These are phyloP conservation scores for Flaveria robusta DNA, from an alignment of 129 eudicot genomes.

Conservation along the genomic window DNA sequence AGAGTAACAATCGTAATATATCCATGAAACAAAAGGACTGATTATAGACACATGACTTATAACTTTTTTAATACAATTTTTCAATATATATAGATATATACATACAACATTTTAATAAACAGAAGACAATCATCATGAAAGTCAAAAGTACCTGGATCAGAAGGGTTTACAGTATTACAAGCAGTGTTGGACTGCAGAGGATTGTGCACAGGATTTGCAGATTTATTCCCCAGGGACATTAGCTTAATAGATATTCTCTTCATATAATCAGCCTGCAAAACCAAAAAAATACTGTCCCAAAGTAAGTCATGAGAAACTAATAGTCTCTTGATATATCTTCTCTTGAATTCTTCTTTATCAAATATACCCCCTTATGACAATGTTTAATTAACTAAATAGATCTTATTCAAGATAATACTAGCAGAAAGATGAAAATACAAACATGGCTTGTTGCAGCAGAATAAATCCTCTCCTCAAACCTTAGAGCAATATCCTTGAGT, in stretches of 20 bases:
- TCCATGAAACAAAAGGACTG: background rate
- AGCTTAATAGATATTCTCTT: conserved; percentile 74
- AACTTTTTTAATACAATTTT: too few relatives aligned
- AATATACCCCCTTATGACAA: background rate
- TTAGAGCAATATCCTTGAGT: conserved; percentile 56
- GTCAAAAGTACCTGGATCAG: conserved; percentile 73
- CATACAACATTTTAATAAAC: too few relatives aligned
- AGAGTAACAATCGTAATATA: background rate
- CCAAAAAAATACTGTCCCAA: background rate
- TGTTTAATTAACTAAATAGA: background rate
- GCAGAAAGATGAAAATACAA: conserved; percentile 6
- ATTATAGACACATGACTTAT: conserved; percentile 1
- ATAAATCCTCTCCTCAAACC: conserved; percentile 75
- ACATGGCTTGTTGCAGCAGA: conserved; percentile 73
- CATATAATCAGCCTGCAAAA: conserved; percentile 74
- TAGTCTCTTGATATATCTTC: conserved; percentile 8
- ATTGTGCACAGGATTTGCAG: conserved; percentile 56
- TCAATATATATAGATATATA: too few relatives aligned
- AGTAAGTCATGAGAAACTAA: conserved; percentile 1
- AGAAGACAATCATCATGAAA: too few relatives aligned
- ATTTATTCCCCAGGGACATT: conserved; percentile 66
- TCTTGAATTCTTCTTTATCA: conserved; percentile 6
- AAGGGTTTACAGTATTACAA: conserved; percentile 43
- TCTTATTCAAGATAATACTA: background rate
- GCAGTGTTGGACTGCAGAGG: conserved; percentile 51